A percentile compares a stretch with the other conserved stretches of the same genome.
These are phyloP conservation scores for Exserohilum rostratum DNA, from an alignment of 2,329 filamentous ascomycete genomes.

Conservation along the genomic window DNA sequence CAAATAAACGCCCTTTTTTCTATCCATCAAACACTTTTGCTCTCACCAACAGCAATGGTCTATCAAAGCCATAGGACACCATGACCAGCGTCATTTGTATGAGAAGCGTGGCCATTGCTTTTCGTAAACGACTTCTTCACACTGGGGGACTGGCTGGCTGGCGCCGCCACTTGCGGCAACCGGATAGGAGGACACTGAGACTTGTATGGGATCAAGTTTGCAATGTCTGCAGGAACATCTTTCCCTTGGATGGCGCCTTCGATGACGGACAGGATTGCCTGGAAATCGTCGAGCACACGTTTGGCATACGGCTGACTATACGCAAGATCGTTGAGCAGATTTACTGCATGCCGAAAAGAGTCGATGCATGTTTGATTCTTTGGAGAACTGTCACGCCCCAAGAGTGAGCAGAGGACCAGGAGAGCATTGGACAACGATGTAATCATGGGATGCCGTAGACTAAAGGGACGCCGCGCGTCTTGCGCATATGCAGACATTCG, in stretches of 20 bases:
- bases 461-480: conserved; percentile 11
- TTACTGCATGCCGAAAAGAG: conserved; percentile 18
- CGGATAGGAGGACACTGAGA: conserved; percentile 17
- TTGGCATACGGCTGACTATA: conserved; percentile 21
- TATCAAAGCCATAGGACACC: not conserved
- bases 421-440: conserved; percentile 27
- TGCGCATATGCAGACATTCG: conserved; percentile 12
- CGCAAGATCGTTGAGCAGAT: conserved; percentile 24
- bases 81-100: not conserved
- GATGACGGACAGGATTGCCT: conserved; percentile 17
- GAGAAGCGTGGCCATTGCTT: not conserved
- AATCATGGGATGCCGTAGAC: conserved; percentile 25
- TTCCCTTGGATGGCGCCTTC: conserved; percentile 1
- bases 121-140: not conserved
- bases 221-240: conserved; percentile 20
- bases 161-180: not conserved
- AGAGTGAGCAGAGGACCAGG: conserved; percentile 26
- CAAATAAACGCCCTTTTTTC: not conserved
- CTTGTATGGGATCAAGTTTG: conserved; percentile 32
- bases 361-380: conserved; percentile 12
- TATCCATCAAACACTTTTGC: not conserved
- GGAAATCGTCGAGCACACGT: conserved; percentile 31
- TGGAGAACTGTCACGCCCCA: conserved; percentile 18
- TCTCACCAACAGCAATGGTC: not conserved
- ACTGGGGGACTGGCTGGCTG: not conserved